Evolutionary conservation across 2,329 filamentous ascomycete species (phyloP).

Genomic region (Lachnellula suecica): DNA sequence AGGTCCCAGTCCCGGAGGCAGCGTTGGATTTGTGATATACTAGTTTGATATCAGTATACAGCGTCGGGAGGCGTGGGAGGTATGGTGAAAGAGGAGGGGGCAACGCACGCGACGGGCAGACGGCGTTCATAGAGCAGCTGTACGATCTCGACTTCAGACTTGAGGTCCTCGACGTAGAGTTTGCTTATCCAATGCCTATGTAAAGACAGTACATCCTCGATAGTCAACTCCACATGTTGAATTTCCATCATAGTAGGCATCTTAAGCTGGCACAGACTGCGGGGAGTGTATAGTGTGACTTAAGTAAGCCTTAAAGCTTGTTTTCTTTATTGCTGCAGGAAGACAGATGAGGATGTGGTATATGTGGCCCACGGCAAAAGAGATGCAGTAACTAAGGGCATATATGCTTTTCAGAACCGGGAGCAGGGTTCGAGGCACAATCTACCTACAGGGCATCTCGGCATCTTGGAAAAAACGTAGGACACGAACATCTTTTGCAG

Average conservation of each 20-base stretch:
- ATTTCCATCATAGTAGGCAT: conserved; percentile 15
- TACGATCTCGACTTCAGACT: conserved; percentile 23
- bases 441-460: neutral
- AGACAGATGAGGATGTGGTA: neutral
- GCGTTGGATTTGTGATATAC: conserved; percentile 18
- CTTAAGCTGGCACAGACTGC: neutral
- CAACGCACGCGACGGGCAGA: conserved; percentile 20
- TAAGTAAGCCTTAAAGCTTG: neutral
- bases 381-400: neutral
- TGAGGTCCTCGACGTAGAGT: conserved; percentile 21
- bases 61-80: neutral
- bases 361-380: neutral
- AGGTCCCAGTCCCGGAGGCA: conserved; percentile 22
- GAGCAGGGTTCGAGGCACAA: neutral
- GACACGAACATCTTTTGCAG: neutral
- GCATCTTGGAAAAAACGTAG: neutral
- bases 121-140: conserved; percentile 12
- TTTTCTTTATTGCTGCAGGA: neutral
- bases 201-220: conserved; percentile 22
- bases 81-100: neutral
- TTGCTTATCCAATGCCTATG: conserved; percentile 22
- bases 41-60: conserved; percentile 15
- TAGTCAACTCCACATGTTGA: conserved; percentile 17
- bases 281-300: neutral
- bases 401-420: neutral